Percentiles rank a stretch among this genome's conserved stretches.
Evolutionary conservation across 306 rosid genomes (phyloP).

Genomic region (Echinosophora koreensis): DNA sequence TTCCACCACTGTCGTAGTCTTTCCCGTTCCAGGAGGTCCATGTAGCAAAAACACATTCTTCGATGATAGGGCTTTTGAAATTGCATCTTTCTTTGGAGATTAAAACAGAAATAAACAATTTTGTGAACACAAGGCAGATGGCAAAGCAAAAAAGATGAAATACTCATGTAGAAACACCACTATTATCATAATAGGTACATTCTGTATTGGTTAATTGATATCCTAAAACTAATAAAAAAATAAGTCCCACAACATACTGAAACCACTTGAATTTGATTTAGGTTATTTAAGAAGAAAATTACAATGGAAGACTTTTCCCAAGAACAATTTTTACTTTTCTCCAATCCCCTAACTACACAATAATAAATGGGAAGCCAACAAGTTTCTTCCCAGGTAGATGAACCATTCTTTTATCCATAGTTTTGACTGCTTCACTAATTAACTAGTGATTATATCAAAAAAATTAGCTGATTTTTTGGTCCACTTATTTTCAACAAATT

Average conservation of each 20-base stretch:
- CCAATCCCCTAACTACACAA: neutral
- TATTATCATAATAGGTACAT: constrained; percentile 14
- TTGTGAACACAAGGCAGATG: constrained; percentile 39
- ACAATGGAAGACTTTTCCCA: neutral
- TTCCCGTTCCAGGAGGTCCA: constrained; percentile 99
- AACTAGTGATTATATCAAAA: constrained; percentile 24
- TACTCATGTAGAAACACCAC: constrained; percentile 29
- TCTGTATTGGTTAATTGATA: constrained; percentile 1
- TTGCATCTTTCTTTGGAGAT: constrained; percentile 77
- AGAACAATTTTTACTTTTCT: neutral
- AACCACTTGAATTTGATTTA: constrained; percentile 37
- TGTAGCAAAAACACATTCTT: constrained; percentile 90
- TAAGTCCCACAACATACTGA: constrained; percentile 7
- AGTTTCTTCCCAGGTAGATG: neutral
- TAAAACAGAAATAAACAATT: constrained; percentile 44
- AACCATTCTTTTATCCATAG: constrained; percentile 10
- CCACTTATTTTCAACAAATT: constrained; percentile 7
- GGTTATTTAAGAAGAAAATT: neutral
- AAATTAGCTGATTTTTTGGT: neutral
- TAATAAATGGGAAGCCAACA: neutral
- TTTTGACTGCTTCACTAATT: constrained; percentile 21
- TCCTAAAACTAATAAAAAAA: neutral
- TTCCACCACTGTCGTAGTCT: constrained; percentile 97
- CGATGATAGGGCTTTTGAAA: constrained; percentile 89
- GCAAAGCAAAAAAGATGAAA: constrained; percentile 35